These are phyloP conservation scores for Candida sp. DNA, from an alignment of 1,139 yeast species.

Conservation along the genomic window DNA sequence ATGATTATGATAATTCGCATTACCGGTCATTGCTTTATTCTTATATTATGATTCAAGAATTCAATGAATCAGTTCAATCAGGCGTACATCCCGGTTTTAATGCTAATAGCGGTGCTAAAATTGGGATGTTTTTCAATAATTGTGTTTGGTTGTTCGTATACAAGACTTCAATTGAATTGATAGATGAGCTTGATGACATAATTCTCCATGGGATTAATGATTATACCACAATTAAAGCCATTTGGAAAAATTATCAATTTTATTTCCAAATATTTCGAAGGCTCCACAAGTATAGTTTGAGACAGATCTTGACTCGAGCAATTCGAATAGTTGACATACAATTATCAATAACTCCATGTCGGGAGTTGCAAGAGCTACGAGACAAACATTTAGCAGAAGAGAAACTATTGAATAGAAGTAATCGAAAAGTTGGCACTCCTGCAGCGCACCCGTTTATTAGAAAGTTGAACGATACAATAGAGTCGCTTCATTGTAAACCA, in stretches of 20 bases:
- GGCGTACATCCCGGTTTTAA: constrained; percentile 25
- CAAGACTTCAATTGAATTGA: constrained; percentile 15
- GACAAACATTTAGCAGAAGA: constrained; percentile 2
- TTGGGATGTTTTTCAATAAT: constrained; percentile 10
- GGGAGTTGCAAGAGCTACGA: constrained; percentile 4
- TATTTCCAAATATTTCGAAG: constrained; percentile 15
- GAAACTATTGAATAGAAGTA: background rate
- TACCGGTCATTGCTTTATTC: constrained; percentile 18
- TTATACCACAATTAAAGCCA: background rate
- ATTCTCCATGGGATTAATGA: background rate
- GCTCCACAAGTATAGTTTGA: constrained; percentile 14
- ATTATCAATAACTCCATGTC: constrained; percentile 3
- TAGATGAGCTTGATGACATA: constrained; percentile 9
- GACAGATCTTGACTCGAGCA: constrained; percentile 10
- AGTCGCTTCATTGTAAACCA: background rate
- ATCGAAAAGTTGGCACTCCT: background rate
- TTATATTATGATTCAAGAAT: constrained; percentile 22
- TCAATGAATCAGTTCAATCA: constrained; percentile 11
- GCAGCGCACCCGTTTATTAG: background rate
- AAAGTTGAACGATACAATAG: constrained; percentile 1
- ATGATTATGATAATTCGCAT: constrained; percentile 1
- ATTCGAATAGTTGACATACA: constrained; percentile 12
- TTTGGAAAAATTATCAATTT: constrained; percentile 15
- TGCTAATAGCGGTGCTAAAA: constrained; percentile 13
- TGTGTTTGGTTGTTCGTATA: constrained; percentile 19